Percentiles rank a stretch among this genome's conserved stretches.
These are phyloP conservation scores for Nicotiana obtusifolia DNA, from an alignment of 257 asterid species.

Conservation along the genomic window DNA sequence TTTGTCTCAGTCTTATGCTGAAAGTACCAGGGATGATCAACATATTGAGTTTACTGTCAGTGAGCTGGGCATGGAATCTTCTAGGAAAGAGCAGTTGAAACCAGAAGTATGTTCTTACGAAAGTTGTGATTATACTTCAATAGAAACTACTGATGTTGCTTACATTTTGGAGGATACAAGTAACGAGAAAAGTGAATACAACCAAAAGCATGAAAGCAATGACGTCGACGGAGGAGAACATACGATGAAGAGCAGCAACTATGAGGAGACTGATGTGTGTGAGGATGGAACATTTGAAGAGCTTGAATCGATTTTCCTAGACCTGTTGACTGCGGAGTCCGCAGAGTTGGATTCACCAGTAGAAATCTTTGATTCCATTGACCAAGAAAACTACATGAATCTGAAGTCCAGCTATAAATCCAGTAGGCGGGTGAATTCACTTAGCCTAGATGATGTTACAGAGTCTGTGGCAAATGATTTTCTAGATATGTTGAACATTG, in stretches of 20 bases:
- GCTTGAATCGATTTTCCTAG: constrained; percentile 19
- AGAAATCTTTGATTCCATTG: constrained; percentile 18
- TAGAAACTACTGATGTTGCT: constrained; percentile 54
- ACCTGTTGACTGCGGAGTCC: constrained; percentile 21
- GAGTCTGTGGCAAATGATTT: constrained; percentile 75
- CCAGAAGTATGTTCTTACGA: constrained; percentile 30
- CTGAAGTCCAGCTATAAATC: constrained; percentile 19
- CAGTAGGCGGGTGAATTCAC: constrained; percentile 39
- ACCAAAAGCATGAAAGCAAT: constrained; percentile 24
- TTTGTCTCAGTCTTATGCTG: constrained; percentile 19
- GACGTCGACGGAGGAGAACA: constrained; percentile 17
- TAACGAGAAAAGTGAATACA: constrained; percentile 25
- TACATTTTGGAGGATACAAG: constrained; percentile 42
- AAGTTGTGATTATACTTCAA: constrained; percentile 29
- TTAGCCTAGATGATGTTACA: constrained; percentile 50
- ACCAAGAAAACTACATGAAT: constrained; percentile 27
- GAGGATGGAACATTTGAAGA: constrained; percentile 30
- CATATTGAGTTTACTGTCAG: constrained; percentile 24
- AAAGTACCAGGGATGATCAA: constrained; percentile 24
- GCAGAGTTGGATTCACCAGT: constrained; percentile 23
- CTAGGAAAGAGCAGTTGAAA: constrained; percentile 27
- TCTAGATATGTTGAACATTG: constrained; percentile 54
- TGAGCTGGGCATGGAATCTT: constrained; percentile 44
- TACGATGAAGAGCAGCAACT: constrained; percentile 17
- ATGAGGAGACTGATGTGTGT: constrained; percentile 10